Evolutionary conservation across 73 alveolate species (phyloP), one percentile per base, ranked within the genome.

Genomic region (Paramecium bursaria): DNA sequence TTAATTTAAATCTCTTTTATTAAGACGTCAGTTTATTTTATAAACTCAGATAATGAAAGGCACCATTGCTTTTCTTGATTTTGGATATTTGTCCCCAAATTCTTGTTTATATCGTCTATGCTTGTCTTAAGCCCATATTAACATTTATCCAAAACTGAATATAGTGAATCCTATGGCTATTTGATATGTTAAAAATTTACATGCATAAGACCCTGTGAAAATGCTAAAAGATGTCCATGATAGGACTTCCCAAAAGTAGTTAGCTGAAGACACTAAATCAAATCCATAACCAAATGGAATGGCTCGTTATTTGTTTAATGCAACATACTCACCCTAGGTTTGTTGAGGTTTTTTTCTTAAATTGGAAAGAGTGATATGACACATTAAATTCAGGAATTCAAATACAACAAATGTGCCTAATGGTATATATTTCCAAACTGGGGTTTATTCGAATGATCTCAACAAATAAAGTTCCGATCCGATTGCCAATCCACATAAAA

Each of bases 231-330:
- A 67, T 17, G 94, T 57, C 99, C 99, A 97, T 51, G 98, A 95
- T 30, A 94, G 61, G 42, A 95, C 85, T 91, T 97, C 99, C 98
- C 98, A 97, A 90, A 91, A 93, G 82, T 97, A 97, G 89, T 97
- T 97, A 29, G 99, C 99, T 55, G 98, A 95, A 3, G 98, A 91
- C 46, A 90, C 97, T 3, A 92, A 60, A 46, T 90, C 97, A 74
- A 97, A 97, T 48, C 99, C 99, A 67, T 92, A 97, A 3, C 97
- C 98, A 46, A 25, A 50, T 23, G 88, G 88, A 54, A 79, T 79
- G 9, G 31, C 31, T 79, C 88, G 51, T 15, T 73, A 22, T 35
- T 79, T 79, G 51, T 79, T 79, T 17, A 14, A 39, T 22, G 67
- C 73, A 31, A 54, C 46, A 33, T 31, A 48, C 60, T 42, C 31